phyloP scores from a whole-genome alignment of 1,139 yeast species.

The Lodderomyces metapsilosis region DNA sequence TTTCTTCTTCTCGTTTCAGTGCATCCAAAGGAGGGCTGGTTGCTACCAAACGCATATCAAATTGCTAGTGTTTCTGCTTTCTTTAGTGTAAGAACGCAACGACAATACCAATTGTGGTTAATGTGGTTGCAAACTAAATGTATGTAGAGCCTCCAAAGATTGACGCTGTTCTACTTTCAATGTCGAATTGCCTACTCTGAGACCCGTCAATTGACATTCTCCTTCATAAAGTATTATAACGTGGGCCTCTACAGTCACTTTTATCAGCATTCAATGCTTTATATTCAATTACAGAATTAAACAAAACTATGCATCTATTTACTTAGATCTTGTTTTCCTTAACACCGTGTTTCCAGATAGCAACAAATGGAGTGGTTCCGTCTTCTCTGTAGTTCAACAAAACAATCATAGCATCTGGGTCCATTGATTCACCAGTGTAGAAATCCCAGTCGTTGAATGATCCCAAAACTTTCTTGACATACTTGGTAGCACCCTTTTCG shows the following conservation, averaged over 20 bases:
- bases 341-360: slow-evolving; percentile 99
- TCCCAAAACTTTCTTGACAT: slow-evolving; percentile 92
- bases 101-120: too few relatives aligned
- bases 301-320: not conserved
- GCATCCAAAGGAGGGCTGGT: too few relatives aligned
- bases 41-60: not conserved
- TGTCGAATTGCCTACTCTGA: too few relatives aligned
- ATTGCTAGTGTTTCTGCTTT: not conserved
- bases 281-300: not conserved
- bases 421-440: slow-evolving; percentile 99
- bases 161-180: too few relatives aligned
- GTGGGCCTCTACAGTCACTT: too few relatives aligned
- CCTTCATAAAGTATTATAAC: too few relatives aligned
- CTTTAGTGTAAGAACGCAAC: not conserved
- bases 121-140: too few relatives aligned
- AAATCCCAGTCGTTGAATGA: slow-evolving; percentile 99
- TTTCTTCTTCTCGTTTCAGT: not conserved
- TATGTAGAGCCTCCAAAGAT: too few relatives aligned
- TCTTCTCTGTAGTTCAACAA: slow-evolving; percentile 99
- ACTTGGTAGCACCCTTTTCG: slow-evolving; percentile 95
- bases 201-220: too few relatives aligned
- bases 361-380: slow-evolving; percentile 96
- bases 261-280: not conserved
- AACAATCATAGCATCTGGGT: slow-evolving; percentile 98
- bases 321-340: slow-evolving; percentile 77